phyloP scores from a whole-genome alignment of 169 alveolate species.

The Cryptosporidium tyzzeri region DNA sequence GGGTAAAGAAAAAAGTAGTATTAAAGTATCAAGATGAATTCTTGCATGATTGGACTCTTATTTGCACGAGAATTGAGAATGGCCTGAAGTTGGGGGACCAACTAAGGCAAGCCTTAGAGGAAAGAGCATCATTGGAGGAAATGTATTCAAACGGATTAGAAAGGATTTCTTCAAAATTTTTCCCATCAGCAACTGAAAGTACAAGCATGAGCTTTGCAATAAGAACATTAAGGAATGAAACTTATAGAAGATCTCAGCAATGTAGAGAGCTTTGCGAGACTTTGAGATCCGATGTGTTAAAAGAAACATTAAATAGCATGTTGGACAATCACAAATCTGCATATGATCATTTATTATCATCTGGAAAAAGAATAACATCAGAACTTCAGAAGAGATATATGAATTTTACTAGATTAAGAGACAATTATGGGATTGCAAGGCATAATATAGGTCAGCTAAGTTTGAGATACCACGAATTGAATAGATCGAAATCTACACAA shows the following conservation, averaged over 20 bases:
- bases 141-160: constrained; percentile 58
- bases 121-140: constrained; percentile 64
- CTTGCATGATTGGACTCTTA: constrained; percentile 68
- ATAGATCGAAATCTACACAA: background rate
- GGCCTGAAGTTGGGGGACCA: constrained; percentile 62
- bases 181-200: constrained; percentile 74
- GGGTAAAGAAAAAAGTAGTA: background rate
- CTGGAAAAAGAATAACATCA: constrained; percentile 36
- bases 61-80: constrained; percentile 66
- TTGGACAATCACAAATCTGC: constrained; percentile 52
- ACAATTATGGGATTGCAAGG: constrained; percentile 63
- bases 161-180: constrained; percentile 54
- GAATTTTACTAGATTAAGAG: constrained; percentile 42
- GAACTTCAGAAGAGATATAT: constrained; percentile 44
- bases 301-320: constrained; percentile 51
- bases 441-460: constrained; percentile 56
- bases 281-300: constrained; percentile 43
- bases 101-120: constrained; percentile 32
- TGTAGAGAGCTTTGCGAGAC: constrained; percentile 69
- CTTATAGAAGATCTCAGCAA: constrained; percentile 59
- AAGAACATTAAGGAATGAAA: constrained; percentile 57
- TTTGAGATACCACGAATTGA: constrained; percentile 40
- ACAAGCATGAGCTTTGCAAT: constrained; percentile 50
- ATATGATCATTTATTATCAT: constrained; percentile 19
- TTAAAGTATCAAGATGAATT: constrained; percentile 37